phyloP scores from a whole-genome alignment of 1,284 basidiomycete species.

The Phylloboletellus chloephorus region DNA sequence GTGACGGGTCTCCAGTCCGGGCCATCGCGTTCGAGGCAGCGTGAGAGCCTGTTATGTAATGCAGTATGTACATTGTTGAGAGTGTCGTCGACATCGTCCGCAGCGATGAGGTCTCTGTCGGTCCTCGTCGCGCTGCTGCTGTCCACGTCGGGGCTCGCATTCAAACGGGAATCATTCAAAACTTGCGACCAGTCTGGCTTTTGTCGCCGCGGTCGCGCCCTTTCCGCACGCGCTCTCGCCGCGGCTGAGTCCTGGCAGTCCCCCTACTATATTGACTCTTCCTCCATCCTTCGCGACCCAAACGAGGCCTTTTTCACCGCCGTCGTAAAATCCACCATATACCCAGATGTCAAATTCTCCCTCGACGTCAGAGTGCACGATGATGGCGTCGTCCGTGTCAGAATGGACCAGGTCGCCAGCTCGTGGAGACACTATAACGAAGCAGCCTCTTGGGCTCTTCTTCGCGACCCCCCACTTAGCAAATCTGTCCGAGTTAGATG shows the following conservation, averaged over 20 bases:
- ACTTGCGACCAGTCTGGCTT: conserved; percentile 87
- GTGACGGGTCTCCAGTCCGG: conserved; percentile 60
- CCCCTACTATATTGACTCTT: conserved; percentile 72
- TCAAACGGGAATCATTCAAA: conserved; percentile 85
- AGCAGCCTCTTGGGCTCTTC: conserved; percentile 80
- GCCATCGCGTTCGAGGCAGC: conserved; percentile 45
- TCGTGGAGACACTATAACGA: conserved; percentile 84
- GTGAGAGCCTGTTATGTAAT: conserved; percentile 20
- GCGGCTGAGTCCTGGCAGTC: conserved; percentile 63
- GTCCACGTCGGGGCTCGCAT: conserved; percentile 39
- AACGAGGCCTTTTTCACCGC: conserved; percentile 64
- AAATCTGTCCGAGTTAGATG: conserved; percentile 45
- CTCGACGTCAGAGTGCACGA: conserved; percentile 78
- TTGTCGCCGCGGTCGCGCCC: conserved; percentile 80
- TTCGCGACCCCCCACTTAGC: conserved; percentile 61
- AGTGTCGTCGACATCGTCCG: not conserved
- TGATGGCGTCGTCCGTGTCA: conserved; percentile 79
- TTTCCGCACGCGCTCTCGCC: conserved; percentile 64
- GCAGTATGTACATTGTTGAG: not conserved
- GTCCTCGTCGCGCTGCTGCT: conserved; percentile 27
- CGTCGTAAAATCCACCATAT: conserved; percentile 68
- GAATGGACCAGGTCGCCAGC: conserved; percentile 80
- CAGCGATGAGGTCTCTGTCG: conserved; percentile 22
- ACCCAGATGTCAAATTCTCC: conserved; percentile 76
- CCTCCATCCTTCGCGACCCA: conserved; percentile 46